These are phyloP conservation scores for Solanum hybrid DNA, from an alignment of 305 asterid species.

Conservation along the genomic window DNA sequence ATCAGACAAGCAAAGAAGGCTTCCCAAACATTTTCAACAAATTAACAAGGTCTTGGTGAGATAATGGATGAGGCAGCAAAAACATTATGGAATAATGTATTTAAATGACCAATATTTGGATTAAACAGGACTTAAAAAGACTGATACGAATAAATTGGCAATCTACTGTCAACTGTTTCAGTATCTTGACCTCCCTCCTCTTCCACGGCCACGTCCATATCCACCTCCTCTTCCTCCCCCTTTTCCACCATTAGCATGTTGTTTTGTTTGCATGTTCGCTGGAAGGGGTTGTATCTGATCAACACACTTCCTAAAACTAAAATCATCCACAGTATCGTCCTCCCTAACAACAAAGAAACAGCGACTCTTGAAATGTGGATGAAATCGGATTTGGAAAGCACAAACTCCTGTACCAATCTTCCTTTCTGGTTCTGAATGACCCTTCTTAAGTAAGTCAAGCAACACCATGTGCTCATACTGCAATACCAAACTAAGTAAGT, in stretches of 20 bases:
- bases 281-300: conserved; percentile 72
- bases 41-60: not conserved
- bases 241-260: conserved; percentile 46
- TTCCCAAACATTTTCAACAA: not conserved
- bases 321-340: conserved; percentile 66
- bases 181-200: conserved; percentile 34
- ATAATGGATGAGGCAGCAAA: not conserved
- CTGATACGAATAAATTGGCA: not conserved
- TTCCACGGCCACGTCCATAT: conserved; percentile 19
- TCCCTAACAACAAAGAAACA: conserved; percentile 81
- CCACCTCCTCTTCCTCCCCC: conserved; percentile 48
- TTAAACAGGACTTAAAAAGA: not conserved
- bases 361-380: conserved; percentile 71
- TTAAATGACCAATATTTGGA: not conserved
- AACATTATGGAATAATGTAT: not conserved
- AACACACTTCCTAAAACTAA: conserved; percentile 93
- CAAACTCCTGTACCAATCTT: conserved; percentile 62
- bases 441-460: conserved; percentile 77
- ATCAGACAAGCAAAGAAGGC: not conserved
- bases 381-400: conserved; percentile 71
- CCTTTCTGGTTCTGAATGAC: conserved; percentile 65
- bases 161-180: not conserved
- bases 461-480: conserved; percentile 60
- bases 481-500: not conserved
- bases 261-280: conserved; percentile 63